Evolutionary conservation across 768 basidiomycete species (phyloP), one percentile per base, ranked within the genome.

Genomic region (Tricholoma sp.): DNA sequence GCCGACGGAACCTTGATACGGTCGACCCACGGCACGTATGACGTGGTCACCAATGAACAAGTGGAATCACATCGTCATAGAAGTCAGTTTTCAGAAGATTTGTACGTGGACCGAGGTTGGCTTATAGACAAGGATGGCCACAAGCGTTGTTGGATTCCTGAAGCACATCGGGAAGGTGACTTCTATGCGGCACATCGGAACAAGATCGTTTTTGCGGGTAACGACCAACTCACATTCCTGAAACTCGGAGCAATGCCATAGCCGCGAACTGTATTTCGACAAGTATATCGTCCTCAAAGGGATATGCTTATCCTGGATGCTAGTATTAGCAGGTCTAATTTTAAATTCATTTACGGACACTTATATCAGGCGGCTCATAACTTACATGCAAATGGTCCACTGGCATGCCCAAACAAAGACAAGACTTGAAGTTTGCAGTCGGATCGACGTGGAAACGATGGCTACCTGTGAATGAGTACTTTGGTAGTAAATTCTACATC

Each of bases 191-290:
- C 34, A 12, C 39, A 27, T 37, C 21, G 18, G 22, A 52, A 52
- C 34, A 52, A 52, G 34, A 52, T 52, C n/a, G 51, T 52, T 52
- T 52, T 52, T 39, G 34, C 21, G 5, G 51, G 51, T 7, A 52
- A 52, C 19, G 34, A 24, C 24, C 21, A n/a, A 7, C 35, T 52
- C 19, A 52, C 32, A 3, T 52, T 52, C 29, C 12, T 35, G 51
- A 24, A 37, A 37, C 6, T 43, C 18, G 41, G 19, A 19, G 10
- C 10, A 43, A 9, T 32, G 31, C 31, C 31, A 2, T 27, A 27
- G 24, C 5, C 5, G 24, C 8, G 6, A 5, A 32, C 31, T 5
- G 4, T 32, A 32, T 32, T 32, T 32, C 31, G 10, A 32, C 8
- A 32, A 27, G 24, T 27, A 27, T 2, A 27, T 27, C 5, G 24